Base-by-base conservation (phyloP, 2,329 filamentous ascomycete species). In the Colletotrichum horii region DNA sequence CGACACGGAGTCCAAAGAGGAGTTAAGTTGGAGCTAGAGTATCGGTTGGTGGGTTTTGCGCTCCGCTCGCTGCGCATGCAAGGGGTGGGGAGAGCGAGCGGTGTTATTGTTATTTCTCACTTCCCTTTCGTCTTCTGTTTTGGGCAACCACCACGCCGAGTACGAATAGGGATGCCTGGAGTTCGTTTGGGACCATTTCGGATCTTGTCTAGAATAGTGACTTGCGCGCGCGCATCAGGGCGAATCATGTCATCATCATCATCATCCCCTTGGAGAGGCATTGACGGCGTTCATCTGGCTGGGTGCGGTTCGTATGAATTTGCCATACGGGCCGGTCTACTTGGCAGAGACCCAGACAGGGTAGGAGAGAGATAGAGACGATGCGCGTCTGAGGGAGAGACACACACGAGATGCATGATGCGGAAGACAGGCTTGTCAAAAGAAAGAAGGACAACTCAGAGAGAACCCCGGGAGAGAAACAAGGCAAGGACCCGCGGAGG, bases 201-300 rank as follows among this genome's bases (percentile, higher is more conserved):
- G 38, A 60, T 64, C 22, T 48, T 68, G 65, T 68, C 64, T 65
- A 68, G 64, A 68, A 60, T 68, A 73, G 64, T 60, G 28, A 71
- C 56, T 48, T 24, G 43, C 43, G 4, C 43, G 43, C 43, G 73
- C 64, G 55, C 62, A 34, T 64, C 73, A 68, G 56, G 30, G 69
- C 64, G 70, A 67, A 73, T 69, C 73, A 69, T 58, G 56, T 58
- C 68, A 72, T 66, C 34, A 60, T 48, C 34, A 60, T 48, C 32
- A 30, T 22, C 66, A 56, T 62, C 58, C 30, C 32, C 22, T 38
- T 19, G n/a, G 34, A 64, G 26, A 75, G 73, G 64, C 62, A 55
- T 66, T 52, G 28, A 34, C 52, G 70, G 74, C 64, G 64, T 70
- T 66, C 48, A 28, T 30, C 15, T 26, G 34, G 52, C 36, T 7